Conservation (phyloP, 2,329 filamentous ascomycete species). For the Aspergillus terreus region DNA sequence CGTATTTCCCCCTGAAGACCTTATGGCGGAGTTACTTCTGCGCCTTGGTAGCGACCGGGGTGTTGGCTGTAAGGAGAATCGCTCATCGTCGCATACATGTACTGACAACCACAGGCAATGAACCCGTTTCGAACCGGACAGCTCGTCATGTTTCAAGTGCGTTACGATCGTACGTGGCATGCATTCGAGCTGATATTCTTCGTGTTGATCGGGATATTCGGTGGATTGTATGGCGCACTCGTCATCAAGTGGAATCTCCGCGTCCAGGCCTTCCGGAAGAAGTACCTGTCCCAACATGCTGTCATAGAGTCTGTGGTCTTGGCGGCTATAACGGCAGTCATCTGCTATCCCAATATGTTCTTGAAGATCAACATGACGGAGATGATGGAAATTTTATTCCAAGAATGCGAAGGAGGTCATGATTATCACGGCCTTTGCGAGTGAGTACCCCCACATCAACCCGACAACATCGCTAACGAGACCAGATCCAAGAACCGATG, state of each 20-base stretch:
- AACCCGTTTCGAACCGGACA: constrained; percentile 97
- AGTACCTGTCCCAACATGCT: constrained; percentile 78
- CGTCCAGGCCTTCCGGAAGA: constrained; percentile 88
- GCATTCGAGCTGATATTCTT: constrained; percentile 96
- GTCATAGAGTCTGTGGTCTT: constrained; percentile 82
- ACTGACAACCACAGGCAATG: constrained; percentile 61
- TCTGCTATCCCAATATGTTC: constrained; percentile 98
- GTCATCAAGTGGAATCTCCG: constrained; percentile 97
- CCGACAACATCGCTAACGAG: constrained; percentile 4
- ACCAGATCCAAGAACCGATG: constrained; percentile 61
- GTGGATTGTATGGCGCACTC: constrained; percentile 90
- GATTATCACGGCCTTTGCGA: constrained; percentile 91
- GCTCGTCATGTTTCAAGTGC: constrained; percentile 98
- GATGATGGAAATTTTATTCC: constrained; percentile 96
- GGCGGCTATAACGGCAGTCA: constrained; percentile 75
- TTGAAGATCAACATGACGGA: constrained; percentile 97
- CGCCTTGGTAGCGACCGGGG: constrained; percentile 87
- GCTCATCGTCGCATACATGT: neutral
- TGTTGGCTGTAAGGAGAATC: constrained; percentile 60
- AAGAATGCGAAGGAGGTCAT: constrained; percentile 84
- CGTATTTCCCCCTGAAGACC: constrained; percentile 92
- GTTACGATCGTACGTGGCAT: constrained; percentile 94
- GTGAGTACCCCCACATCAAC: constrained; percentile 33
- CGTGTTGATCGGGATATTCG: constrained; percentile 84
- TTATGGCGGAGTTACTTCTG: constrained; percentile 99